Evolutionary conservation across 148 eudicot species (phyloP).

Genomic region (Persicaria tinctoria): DNA sequence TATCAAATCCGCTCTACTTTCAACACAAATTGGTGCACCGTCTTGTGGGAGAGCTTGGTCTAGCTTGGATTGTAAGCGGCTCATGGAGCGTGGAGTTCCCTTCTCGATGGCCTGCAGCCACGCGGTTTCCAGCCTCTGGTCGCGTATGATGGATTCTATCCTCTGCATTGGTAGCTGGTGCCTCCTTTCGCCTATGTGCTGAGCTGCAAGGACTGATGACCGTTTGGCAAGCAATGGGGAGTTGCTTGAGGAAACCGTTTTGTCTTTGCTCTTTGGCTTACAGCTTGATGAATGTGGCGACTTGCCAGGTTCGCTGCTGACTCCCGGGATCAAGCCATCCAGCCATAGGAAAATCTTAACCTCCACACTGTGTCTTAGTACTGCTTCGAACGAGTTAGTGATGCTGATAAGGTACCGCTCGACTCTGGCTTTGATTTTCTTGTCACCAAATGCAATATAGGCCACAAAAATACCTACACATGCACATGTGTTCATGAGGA

Average conservation of each 20-base stretch:
- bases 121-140: slow-evolving; percentile 92
- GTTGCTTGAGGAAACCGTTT: slow-evolving; percentile 14
- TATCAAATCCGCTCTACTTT: slow-evolving; percentile 32
- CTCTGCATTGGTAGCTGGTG: slow-evolving; percentile 64
- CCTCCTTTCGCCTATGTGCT: slow-evolving; percentile 27
- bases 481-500: background rate
- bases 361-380: slow-evolving; percentile 63
- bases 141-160: slow-evolving; percentile 84
- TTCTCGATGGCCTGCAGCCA: slow-evolving; percentile 91
- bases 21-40: slow-evolving; percentile 21
- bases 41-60: slow-evolving; percentile 84
- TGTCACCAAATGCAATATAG: slow-evolving; percentile 65
- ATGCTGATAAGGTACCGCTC: slow-evolving; percentile 89
- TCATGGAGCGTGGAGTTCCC: slow-evolving; percentile 75
- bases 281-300: slow-evolving; percentile 19
- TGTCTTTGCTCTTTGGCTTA: slow-evolving; percentile 19
- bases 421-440: slow-evolving; percentile 63
- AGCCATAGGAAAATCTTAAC: slow-evolving; percentile 62
- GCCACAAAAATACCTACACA: slow-evolving; percentile 71
- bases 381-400: slow-evolving; percentile 75
- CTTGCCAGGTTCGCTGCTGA: slow-evolving; percentile 14
- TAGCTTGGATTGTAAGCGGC: slow-evolving; percentile 53
- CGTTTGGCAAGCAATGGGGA: slow-evolving; percentile 26
- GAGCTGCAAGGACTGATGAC: slow-evolving; percentile 25
- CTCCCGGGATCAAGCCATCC: slow-evolving; percentile 24